Evolutionary conservation across 78 protist species (phyloP).

Genomic region (Guillardia theta): DNA sequence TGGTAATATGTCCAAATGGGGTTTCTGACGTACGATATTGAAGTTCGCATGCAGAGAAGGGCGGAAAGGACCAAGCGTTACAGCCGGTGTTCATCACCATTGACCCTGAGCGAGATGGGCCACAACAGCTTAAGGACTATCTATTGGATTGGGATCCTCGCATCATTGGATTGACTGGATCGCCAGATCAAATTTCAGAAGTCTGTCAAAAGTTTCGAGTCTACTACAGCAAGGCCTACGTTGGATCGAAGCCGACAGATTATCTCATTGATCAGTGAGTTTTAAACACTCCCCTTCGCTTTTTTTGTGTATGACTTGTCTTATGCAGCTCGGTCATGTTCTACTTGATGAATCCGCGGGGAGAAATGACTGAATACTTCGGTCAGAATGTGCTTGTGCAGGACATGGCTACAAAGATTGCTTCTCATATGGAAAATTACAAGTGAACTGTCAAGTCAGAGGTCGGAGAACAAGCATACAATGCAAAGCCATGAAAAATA

Average conservation of each 20-base stretch:
- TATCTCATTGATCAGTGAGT: background rate
- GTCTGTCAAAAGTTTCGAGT: background rate
- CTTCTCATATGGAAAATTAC: too few species aligned
- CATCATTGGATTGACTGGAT: background rate
- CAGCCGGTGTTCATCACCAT: conserved; percentile 33
- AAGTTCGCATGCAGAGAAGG: background rate
- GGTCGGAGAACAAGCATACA: too few species aligned
- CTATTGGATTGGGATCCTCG: conserved; percentile 23
- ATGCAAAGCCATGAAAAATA: background rate
- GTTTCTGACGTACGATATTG: too few species aligned
- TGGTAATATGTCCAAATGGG: too few species aligned
- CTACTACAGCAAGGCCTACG: conserved; percentile 1
- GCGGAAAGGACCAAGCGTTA: background rate
- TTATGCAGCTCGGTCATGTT: background rate
- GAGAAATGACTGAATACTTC: background rate
- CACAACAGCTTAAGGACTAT: background rate
- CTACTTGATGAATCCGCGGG: background rate
- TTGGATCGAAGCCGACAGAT: background rate
- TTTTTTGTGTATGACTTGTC: background rate
- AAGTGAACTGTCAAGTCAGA: too few species aligned
- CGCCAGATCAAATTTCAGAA: background rate
- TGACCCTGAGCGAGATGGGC: conserved; percentile 39
- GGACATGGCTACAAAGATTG: background rate
- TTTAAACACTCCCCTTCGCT: background rate
- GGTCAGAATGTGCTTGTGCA: background rate